Evolutionary conservation across 495 filamentous ascomycete species (phyloP), one percentile per base, ranked within the genome.

Genomic region (Cenococcum geophilum): DNA sequence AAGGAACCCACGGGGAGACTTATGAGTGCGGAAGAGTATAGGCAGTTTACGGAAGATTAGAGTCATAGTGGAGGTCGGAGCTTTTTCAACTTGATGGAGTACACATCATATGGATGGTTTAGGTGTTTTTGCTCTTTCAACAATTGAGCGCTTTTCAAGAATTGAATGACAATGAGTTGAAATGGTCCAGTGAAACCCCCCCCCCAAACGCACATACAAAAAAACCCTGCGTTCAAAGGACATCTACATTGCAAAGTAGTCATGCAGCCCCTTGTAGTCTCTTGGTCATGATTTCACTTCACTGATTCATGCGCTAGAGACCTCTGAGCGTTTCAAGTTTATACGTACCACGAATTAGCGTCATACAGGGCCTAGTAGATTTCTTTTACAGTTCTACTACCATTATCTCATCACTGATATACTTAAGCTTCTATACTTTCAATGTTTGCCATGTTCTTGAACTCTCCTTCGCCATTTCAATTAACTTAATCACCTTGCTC

Each of bases 21-120:
- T 69, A 87, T 97, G 85, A 84, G 83, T 65, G 76, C 70, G 54
- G 78, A 83, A 64, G 85, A 79, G 59, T 97, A 98, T 77, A 82
- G 81, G 68, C 79, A 77, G 57, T 89, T 86, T 71, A 84, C 84
- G 23, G 82, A 83, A 66, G 80, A 79, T 22, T 52, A 52, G 16
- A 16, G 20, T 67, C 50, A 4, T 4, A 16, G 5, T 16, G 18
- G 6, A 32, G 20, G n/a, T 16, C 5, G 8, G 10, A 25, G 49
- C 14, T 16, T 23, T 21, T 52, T 16, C 21, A 23, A 25, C 11
- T 9, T 52, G 18, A 5, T 10, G 40, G 40, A 32, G 20, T 52
- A 16, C 25, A 52, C 23, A 22, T 52, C 11, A 22, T 2, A 20
- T 51, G 48, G 48, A 21, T 21, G 48, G 48, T 21, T 21, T 40